phyloP scores from a whole-genome alignment of 306 rosid species.

The Cicer chorassanicum region DNA sequence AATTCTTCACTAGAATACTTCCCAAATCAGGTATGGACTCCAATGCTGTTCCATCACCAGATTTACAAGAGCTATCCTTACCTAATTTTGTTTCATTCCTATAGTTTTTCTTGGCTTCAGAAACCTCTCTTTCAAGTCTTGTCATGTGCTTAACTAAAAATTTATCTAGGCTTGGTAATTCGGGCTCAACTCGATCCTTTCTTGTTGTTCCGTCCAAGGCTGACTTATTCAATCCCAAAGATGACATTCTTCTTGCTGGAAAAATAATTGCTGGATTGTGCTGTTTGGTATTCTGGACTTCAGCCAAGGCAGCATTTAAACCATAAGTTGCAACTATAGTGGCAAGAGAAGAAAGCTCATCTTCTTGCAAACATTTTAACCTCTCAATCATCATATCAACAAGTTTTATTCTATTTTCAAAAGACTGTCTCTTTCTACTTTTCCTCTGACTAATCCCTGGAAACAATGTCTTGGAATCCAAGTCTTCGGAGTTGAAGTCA shows the following conservation, averaged over 20 bases:
- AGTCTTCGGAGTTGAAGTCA: constrained; percentile 45
- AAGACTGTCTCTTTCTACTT: constrained; percentile 65
- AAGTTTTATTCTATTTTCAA: constrained; percentile 62
- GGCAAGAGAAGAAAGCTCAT: constrained; percentile 89
- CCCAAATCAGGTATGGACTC: constrained; percentile 59
- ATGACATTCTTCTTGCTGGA: constrained; percentile 57
- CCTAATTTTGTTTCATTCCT: constrained; percentile 52
- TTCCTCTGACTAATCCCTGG: constrained; percentile 52
- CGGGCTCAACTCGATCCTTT: constrained; percentile 62
- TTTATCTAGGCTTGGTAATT: constrained; percentile 89
- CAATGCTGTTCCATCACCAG: constrained; percentile 43
- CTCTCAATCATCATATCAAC: constrained; percentile 77
- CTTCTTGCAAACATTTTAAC: constrained; percentile 84
- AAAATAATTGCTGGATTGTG: constrained; percentile 48
- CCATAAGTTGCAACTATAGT: constrained; percentile 94
- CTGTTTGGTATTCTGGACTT: constrained; percentile 64
- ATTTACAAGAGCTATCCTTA: constrained; percentile 42
- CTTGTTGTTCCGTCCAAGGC: constrained; percentile 51
- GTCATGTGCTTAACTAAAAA: constrained; percentile 81
- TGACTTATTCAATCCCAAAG: constrained; percentile 51
- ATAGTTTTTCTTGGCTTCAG: constrained; percentile 71
- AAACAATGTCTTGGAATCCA: constrained; percentile 53
- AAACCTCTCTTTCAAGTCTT: constrained; percentile 84
- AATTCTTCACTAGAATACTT: constrained; percentile 58
- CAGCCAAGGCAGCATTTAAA: constrained; percentile 82